Conservation (phyloP, 331 rosid genomes). For the Prunus yedoensis region DNA sequence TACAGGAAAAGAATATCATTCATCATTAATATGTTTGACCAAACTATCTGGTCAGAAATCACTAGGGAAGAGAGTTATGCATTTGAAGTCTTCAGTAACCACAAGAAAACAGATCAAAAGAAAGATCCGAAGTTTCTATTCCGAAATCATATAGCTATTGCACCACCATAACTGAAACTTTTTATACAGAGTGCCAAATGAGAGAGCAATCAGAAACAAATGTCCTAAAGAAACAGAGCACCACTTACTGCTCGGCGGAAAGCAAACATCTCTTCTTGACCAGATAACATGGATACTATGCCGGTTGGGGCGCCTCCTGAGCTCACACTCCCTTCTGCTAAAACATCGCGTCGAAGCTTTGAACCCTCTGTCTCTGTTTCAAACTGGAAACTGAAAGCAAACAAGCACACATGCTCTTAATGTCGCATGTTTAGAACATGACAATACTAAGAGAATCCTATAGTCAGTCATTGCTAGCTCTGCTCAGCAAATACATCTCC, state of each 20-base stretch:
- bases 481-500: background rate
- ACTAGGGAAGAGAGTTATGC: too few species aligned
- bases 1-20: background rate
- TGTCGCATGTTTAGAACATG: conserved; percentile 1
- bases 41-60: too few species aligned
- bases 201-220: background rate
- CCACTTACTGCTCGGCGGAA: conserved; percentile 91
- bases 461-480: background rate
- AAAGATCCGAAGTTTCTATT: background rate
- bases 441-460: background rate
- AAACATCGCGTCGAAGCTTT: conserved; percentile 80
- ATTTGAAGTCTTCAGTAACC: background rate
- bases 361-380: conserved; percentile 88
- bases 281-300: conserved; percentile 75
- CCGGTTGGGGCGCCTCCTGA: conserved; percentile 72
- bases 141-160: background rate
- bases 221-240: background rate
- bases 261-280: conserved; percentile 95
- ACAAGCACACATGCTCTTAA: conserved; percentile 17
- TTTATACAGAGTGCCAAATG: background rate
- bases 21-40: too few species aligned
- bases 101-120: background rate
- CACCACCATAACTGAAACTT: background rate
- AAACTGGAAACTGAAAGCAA: conserved; percentile 81
- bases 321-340: conserved; percentile 74